Percentiles rank a stretch among this genome's conserved stretches.
These are phyloP conservation scores for Didymella exigua DNA, from an alignment of 2,329 filamentous ascomycete genomes.

Conservation along the genomic window DNA sequence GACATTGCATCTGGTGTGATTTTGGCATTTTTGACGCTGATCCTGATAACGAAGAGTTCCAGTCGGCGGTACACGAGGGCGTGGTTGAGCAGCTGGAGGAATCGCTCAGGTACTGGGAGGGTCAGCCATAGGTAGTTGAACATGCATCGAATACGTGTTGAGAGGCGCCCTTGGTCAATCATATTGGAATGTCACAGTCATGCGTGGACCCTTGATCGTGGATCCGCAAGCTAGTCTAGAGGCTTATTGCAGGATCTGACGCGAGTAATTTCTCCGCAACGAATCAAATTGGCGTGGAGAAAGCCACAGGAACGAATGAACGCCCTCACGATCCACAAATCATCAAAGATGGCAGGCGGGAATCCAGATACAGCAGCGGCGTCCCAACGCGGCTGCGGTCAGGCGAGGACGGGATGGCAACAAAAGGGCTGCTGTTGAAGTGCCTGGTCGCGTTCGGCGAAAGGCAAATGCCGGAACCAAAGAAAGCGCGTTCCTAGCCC, in stretches of 20 bases:
- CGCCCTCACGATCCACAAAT: slow-evolving; percentile 1
- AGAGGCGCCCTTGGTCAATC: no score
- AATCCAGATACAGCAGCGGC: slow-evolving; percentile 7
- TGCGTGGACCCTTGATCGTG: slow-evolving; percentile 12
- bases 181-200: no score
- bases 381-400: slow-evolving; percentile 2
- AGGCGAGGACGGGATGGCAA: neutral
- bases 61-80: slow-evolving; percentile 21
- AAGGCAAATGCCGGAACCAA: neutral
- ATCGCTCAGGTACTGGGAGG: slow-evolving; percentile 4
- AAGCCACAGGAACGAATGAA: slow-evolving; percentile 13
- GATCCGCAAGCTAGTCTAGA: slow-evolving; percentile 12
- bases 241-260: slow-evolving; percentile 18
- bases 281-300: slow-evolving; percentile 13
- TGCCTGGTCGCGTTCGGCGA: slow-evolving; percentile 4
- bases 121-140: no score
- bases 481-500: neutral
- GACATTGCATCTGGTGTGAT: slow-evolving; percentile 24
- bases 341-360: neutral
- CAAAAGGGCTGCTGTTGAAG: neutral
- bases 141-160: no score
- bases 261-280: slow-evolving; percentile 21
- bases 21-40: slow-evolving; percentile 8
- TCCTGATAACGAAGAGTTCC: neutral
- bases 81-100: slow-evolving; percentile 26